Conservation (phyloP, 345 rosid species). For the Adansonia digitata region DNA sequence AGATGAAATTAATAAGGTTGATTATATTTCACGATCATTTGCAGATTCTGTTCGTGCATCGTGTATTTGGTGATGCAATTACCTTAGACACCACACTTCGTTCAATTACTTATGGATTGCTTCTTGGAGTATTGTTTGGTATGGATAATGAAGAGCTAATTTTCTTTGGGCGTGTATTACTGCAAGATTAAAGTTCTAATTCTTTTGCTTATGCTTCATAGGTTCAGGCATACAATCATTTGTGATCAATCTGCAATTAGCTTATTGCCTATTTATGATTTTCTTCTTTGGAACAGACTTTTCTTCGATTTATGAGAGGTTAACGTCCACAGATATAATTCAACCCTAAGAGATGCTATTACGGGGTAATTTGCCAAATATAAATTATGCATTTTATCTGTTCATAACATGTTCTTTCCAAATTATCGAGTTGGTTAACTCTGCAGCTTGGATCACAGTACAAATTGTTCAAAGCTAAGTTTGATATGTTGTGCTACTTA, state of each 20-base stretch:
- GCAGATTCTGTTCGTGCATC: slow-evolving; percentile 61
- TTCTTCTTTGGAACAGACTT: slow-evolving; percentile 67
- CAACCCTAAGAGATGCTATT: slow-evolving; percentile 71
- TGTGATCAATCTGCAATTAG: slow-evolving; percentile 28
- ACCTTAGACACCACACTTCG: slow-evolving; percentile 68
- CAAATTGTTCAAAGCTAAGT: slow-evolving; percentile 64
- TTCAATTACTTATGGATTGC: slow-evolving; percentile 81
- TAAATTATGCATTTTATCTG: slow-evolving; percentile 65
- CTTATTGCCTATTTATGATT: slow-evolving; percentile 25
- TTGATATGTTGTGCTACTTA: slow-evolving; percentile 54
- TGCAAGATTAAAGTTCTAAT: slow-evolving; percentile 66
- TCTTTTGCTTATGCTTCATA: slow-evolving; percentile 91
- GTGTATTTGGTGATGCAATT: slow-evolving; percentile 69
- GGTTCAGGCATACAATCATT: slow-evolving; percentile 53
- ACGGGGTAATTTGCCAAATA: slow-evolving; percentile 71
- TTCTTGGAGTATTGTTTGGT: slow-evolving; percentile 82
- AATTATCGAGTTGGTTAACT: slow-evolving; percentile 86
- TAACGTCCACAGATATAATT: slow-evolving; percentile 71
- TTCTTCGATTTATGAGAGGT: slow-evolving; percentile 77
- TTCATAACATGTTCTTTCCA: slow-evolving; percentile 64
- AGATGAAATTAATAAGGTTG: slow-evolving; percentile 67
- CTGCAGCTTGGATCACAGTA: slow-evolving; percentile 59
- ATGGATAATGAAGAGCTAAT: slow-evolving; percentile 68
- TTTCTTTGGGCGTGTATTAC: slow-evolving; percentile 72
- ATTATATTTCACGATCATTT: slow-evolving; percentile 79